Evolutionary conservation across 2,329 filamentous ascomycete genomes (phyloP), one percentile per base, ranked within the genome.

Genomic region (Botrytis elliptica): DNA sequence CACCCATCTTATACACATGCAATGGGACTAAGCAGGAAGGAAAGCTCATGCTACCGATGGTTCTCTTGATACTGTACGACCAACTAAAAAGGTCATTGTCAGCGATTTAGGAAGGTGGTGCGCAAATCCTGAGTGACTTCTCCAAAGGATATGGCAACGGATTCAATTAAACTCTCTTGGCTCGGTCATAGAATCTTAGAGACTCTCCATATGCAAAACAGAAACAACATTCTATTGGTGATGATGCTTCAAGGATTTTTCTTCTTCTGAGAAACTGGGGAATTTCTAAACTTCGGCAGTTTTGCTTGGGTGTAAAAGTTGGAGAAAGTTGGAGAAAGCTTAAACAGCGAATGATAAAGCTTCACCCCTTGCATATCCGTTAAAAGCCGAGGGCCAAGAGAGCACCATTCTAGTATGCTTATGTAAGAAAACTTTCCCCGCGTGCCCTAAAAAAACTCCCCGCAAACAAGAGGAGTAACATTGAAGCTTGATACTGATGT

Each of bases 41-140:
- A 40, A 44, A 64, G 2, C 25, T 33, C 66, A 33, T 65, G 7
- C n/a, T 57, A 14, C 14, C 14, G 52, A 29, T 33, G n/a, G 14
- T 29, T 8, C 18, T 20, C 40, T 46, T 25, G 63, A 10, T 33
- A 38, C 29, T 66, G 12, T 36, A 49, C 40, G 36, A 46, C 44
- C 18, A 42, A 46, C n/a, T 22, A 25, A 36, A 36, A 25, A 16
- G 33, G 44, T 18, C 29, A 66, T 8, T 22, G 29, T 12, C 33
- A 10, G 10, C 66, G 29, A 25, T 69, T 69, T n/a, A 16, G 66
- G 66, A 69, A 69, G 66, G 66, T 59, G 18, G 8, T 29, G 52
- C 14, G 65, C 36, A 68, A 49, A 68, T 68, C 65, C 36, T 25
- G 52, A n/a, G 36, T 55, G 52, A 49, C 25, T 55, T 49, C 65